phyloP scores from a whole-genome alignment of 2,329 filamentous ascomycete genomes.

The Stachybotrys echinatus region DNA sequence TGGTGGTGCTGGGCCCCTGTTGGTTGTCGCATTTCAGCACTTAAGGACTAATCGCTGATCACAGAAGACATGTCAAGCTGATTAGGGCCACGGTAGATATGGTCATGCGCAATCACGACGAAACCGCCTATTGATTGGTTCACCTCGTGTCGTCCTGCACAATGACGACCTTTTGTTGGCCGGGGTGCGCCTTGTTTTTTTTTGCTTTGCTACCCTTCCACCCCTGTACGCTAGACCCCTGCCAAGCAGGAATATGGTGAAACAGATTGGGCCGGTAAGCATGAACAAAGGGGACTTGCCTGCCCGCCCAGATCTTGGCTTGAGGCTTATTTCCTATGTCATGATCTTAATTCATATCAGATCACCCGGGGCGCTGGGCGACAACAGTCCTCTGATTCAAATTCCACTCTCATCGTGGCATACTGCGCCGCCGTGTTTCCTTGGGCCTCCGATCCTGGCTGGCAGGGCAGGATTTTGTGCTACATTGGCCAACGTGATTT shows the following conservation, averaged over 20 bases:
- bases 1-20: too few species aligned
- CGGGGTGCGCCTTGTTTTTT: not conserved
- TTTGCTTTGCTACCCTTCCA: not conserved
- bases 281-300: not conserved
- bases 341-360: too few species aligned
- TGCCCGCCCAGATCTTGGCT: not conserved
- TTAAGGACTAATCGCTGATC: conserved; percentile 7
- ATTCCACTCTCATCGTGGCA: too few species aligned
- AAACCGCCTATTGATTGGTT: not conserved
- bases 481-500: not conserved
- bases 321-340: not conserved
- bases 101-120: conserved; percentile 1
- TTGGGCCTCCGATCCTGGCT: too few species aligned
- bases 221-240: not conserved
- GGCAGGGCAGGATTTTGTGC: not conserved
- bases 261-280: not conserved
- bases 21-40: too few species aligned
- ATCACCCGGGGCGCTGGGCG: too few species aligned
- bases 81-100: too few species aligned
- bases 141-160: not conserved
- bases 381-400: too few species aligned
- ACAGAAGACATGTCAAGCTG: too few species aligned
- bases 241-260: not conserved
- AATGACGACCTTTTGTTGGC: not conserved
- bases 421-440: too few species aligned